Percentiles rank a stretch among this genome's conserved stretches.
Conservation (phyloP, 1,139 yeast species). For the Saccharomyces pastorianus region DNA sequence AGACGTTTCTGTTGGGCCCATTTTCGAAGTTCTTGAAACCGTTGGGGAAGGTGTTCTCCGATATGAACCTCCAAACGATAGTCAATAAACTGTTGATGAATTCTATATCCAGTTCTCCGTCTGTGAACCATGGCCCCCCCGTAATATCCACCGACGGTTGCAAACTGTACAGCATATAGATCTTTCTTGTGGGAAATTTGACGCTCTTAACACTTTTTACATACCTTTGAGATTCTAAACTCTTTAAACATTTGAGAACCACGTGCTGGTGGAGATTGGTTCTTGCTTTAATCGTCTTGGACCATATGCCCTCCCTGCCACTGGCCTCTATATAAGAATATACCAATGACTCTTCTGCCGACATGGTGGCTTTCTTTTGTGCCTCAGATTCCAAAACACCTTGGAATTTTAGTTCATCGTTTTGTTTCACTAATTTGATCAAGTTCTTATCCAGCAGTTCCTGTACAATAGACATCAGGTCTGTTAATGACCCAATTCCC, state of each 20-base stretch:
- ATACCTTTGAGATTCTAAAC: slow-evolving; percentile 72
- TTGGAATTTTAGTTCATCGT: slow-evolving; percentile 61
- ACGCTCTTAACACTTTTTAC: slow-evolving; percentile 92
- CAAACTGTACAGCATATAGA: slow-evolving; percentile 85
- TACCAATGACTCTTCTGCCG: slow-evolving; percentile 82
- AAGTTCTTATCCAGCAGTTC: slow-evolving; percentile 57
- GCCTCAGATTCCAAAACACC: slow-evolving; percentile 65
- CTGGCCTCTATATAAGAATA: slow-evolving; percentile 87
- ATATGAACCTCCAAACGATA: slow-evolving; percentile 82
- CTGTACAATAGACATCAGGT: slow-evolving; percentile 55
- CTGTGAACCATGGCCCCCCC: slow-evolving; percentile 99
- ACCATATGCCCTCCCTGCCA: slow-evolving; percentile 95
- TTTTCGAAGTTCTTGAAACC: slow-evolving; percentile 41
- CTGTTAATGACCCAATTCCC: slow-evolving; percentile 33
- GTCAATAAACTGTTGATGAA: slow-evolving; percentile 77
- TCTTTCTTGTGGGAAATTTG: slow-evolving; percentile 91
- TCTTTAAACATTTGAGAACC: slow-evolving; percentile 75
- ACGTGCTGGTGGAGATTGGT: slow-evolving; percentile 91
- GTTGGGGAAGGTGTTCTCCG: slow-evolving; percentile 65
- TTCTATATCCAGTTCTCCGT: slow-evolving; percentile 87
- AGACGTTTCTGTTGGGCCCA: slow-evolving; percentile 28
- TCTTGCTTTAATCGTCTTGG: slow-evolving; percentile 82
- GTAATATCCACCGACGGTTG: slow-evolving; percentile 94
- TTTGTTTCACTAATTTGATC: slow-evolving; percentile 59
- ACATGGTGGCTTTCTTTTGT: slow-evolving; percentile 62